Evolutionary conservation across 1,139 yeast species (phyloP).

Genomic region (Yamadazyma diospyri): DNA sequence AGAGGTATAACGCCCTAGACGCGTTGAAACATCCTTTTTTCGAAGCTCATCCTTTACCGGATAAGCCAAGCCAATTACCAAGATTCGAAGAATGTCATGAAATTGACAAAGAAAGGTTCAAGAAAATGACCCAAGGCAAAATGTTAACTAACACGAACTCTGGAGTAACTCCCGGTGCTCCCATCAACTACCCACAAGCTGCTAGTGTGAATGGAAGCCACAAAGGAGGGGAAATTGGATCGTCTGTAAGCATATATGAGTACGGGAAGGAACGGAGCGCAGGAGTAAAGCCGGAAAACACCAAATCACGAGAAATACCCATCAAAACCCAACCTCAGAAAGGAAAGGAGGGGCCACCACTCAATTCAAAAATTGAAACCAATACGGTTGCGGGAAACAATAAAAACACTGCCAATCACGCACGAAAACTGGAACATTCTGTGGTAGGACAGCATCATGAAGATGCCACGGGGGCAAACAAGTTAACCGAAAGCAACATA

Average conservation of each 20-base stretch:
- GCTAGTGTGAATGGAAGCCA: neutral
- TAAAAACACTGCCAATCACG: neutral
- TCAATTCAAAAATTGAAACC: neutral
- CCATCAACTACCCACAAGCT: neutral
- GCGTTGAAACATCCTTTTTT: slow-evolving; percentile 76
- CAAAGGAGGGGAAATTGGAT: neutral
- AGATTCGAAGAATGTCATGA: slow-evolving; percentile 85
- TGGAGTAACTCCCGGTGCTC: slow-evolving; percentile 1
- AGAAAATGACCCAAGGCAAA: slow-evolving; percentile 16
- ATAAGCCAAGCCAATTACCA: slow-evolving; percentile 55
- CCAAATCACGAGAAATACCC: too few species aligned
- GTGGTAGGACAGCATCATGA: neutral
- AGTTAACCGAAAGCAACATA: slow-evolving; percentile 4
- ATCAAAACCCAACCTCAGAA: neutral
- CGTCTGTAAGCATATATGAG: neutral
- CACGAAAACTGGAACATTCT: too few species aligned
- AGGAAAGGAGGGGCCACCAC: neutral
- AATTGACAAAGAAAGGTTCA: slow-evolving; percentile 67
- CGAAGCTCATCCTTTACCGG: slow-evolving; percentile 59
- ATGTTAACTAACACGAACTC: neutral
- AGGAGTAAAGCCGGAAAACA: neutral
- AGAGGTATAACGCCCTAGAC: slow-evolving; percentile 71
- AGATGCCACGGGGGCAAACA: neutral
- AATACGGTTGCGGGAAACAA: neutral
- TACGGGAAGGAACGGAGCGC: neutral